phyloP scores from a whole-genome alignment of 2,329 filamentous ascomycete species.

The Hypoxylon sp. region DNA sequence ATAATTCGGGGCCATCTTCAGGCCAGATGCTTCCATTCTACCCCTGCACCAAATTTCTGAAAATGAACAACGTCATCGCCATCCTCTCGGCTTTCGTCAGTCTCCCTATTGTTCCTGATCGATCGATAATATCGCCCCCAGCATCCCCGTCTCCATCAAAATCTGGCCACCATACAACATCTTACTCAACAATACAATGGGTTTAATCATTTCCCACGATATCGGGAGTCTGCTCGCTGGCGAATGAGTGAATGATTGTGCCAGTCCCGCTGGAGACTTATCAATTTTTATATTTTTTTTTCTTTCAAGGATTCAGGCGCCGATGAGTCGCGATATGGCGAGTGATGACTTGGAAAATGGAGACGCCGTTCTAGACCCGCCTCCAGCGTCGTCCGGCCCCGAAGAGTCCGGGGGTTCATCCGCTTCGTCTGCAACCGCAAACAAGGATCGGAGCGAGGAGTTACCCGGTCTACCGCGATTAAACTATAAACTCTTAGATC shows the following conservation, averaged over 20 bases:
- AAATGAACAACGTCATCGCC: constrained; percentile 42
- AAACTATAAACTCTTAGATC: constrained; percentile 57
- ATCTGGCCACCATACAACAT: constrained; percentile 5
- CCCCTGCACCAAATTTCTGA: constrained; percentile 35
- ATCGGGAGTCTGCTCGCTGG: constrained; percentile 23
- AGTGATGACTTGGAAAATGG: constrained; percentile 40
- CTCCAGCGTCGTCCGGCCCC: constrained; percentile 26
- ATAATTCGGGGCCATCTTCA: constrained; percentile 25
- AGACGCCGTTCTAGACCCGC: constrained; percentile 28
- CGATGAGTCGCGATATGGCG: constrained; percentile 38
- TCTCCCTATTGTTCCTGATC: constrained; percentile 29
- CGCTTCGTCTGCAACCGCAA: constrained; percentile 35
- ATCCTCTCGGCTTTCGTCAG: constrained; percentile 45
- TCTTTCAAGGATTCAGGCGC: background rate
- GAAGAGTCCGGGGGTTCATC: constrained; percentile 34
- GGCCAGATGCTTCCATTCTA: constrained; percentile 27
- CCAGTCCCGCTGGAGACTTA: constrained; percentile 24
- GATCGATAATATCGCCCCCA: constrained; percentile 33
- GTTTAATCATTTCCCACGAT: constrained; percentile 27
- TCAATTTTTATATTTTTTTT: constrained; percentile 4
- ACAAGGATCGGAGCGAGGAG: constrained; percentile 43
- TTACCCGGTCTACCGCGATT: constrained; percentile 52
- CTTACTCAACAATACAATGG: constrained; percentile 32
- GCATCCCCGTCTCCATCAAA: constrained; percentile 29
- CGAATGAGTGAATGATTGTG: constrained; percentile 35